Conservation (phyloP, 106 monocot genomes). For the Vanilla planifolia region DNA sequence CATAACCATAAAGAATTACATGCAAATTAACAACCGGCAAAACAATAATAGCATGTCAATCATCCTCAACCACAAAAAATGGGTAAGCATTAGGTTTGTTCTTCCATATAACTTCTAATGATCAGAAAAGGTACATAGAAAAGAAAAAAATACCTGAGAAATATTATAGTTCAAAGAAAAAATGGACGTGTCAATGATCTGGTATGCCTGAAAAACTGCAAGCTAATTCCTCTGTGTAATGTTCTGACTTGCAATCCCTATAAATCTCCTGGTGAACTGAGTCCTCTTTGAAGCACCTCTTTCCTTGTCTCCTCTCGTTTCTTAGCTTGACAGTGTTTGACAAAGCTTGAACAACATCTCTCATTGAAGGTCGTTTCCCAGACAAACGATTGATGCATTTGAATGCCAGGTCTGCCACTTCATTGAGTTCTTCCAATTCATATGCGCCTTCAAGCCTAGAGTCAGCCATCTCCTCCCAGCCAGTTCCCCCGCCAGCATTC, state of each 20-base stretch:
- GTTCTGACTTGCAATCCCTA: constrained; percentile 20
- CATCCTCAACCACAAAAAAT: too few relatives aligned
- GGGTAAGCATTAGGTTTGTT: too few relatives aligned
- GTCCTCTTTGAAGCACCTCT: constrained; percentile 25
- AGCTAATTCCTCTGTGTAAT: constrained; percentile 41
- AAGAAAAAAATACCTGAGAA: too few relatives aligned
- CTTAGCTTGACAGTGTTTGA: constrained; percentile 23
- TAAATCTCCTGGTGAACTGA: constrained; percentile 8
- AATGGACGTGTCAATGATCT: constrained; percentile 29
- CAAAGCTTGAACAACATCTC: constrained; percentile 67
- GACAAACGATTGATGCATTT: constrained; percentile 53
- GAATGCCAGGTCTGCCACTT: constrained; percentile 53
- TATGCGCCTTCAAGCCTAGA: constrained; percentile 41
- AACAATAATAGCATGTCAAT: too few relatives aligned
- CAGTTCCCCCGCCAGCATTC: constrained; percentile 48
- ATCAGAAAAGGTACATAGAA: too few relatives aligned
- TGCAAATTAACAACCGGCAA: too few relatives aligned
- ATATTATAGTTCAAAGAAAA: too few relatives aligned
- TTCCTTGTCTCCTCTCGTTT: constrained; percentile 23
- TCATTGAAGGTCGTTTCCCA: constrained; percentile 67
- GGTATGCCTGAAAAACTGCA: constrained; percentile 43
- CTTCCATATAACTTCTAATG: too few relatives aligned
- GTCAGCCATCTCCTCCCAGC: constrained; percentile 90
- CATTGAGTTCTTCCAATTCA: constrained; percentile 51
- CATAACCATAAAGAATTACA: too few relatives aligned